Evolutionary conservation across 2,329 filamentous ascomycete genomes (phyloP).

Genomic region (Trichoderma harzianum): DNA sequence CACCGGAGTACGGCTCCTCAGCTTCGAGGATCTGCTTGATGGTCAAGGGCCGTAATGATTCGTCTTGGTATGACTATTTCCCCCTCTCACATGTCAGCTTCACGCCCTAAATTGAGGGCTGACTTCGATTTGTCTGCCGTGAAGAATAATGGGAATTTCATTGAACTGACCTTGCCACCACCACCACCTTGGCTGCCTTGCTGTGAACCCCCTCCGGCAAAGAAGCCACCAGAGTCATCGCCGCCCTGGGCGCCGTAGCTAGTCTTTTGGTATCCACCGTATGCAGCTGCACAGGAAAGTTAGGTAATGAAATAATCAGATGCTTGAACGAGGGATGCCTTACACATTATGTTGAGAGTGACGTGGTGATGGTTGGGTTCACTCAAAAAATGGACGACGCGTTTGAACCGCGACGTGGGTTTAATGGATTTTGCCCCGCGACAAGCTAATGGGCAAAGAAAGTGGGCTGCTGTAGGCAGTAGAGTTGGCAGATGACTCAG

Average conservation of each 20-base stretch:
- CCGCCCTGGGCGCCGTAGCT: conserved; percentile 54
- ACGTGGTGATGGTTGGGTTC: conserved; percentile 18
- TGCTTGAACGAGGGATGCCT: background rate
- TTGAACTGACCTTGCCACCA: conserved; percentile 40
- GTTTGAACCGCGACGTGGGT: conserved; percentile 31
- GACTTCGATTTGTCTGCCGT: background rate
- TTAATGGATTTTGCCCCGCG: conserved; percentile 33
- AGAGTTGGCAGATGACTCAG: conserved; percentile 1
- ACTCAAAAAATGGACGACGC: conserved; percentile 27
- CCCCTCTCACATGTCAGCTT: conserved; percentile 1
- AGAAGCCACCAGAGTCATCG: conserved; percentile 61
- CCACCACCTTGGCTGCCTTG: conserved; percentile 50
- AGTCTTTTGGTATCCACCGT: conserved; percentile 46
- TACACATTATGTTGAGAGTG: conserved; percentile 35
- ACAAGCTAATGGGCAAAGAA: background rate
- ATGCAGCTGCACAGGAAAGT: conserved; percentile 40
- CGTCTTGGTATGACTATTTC: conserved; percentile 63
- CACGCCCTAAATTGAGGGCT: no score
- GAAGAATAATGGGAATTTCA: background rate
- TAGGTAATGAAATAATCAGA: background rate
- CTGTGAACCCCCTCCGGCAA: conserved; percentile 55
- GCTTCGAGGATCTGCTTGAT: conserved; percentile 92
- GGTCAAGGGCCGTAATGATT: conserved; percentile 88
- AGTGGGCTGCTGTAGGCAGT: background rate
- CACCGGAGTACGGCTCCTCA: conserved; percentile 66